A percentile compares a stretch with the other conserved stretches of the same genome.
Evolutionary conservation across 2,329 filamentous ascomycete species (phyloP).

Genomic region (Aspergillus niger): DNA sequence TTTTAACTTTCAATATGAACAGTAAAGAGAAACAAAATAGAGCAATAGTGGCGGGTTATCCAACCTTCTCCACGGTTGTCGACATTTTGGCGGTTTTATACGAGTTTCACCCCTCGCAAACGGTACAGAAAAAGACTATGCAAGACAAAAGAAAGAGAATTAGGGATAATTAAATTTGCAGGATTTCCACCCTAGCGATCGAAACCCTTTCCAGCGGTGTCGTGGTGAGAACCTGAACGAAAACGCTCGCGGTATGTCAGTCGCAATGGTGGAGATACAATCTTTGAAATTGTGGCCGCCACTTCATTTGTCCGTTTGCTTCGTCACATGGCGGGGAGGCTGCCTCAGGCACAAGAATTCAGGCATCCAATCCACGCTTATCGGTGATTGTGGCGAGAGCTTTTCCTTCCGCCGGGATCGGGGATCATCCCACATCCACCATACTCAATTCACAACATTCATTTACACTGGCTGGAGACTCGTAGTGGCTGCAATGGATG

Average conservation of each 20-base stretch:
- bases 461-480: background rate
- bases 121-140: conserved; percentile 18
- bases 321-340: conserved; percentile 25
- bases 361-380: conserved; percentile 23
- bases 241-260: conserved; percentile 11
- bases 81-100: conserved; percentile 67
- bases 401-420: background rate
- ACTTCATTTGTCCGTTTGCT: conserved; percentile 31
- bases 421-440: no score
- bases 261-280: conserved; percentile 20
- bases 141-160: conserved; percentile 10
- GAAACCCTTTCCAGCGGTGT: conserved; percentile 10
- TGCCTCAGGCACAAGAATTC: conserved; percentile 21
- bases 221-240: conserved; percentile 15
- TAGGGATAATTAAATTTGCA: background rate
- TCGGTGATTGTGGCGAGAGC: conserved; percentile 20
- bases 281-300: conserved; percentile 35
- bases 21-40: background rate
- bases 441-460: no score
- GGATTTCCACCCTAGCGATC: background rate
- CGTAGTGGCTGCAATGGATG: background rate
- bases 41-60: conserved; percentile 26
- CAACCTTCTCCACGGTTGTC: conserved; percentile 94
- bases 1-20: background rate
- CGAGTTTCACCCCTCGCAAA: conserved; percentile 22